phyloP scores from a whole-genome alignment of 2,329 filamentous ascomycete genomes.

The Magnaporthiopsis poae region DNA sequence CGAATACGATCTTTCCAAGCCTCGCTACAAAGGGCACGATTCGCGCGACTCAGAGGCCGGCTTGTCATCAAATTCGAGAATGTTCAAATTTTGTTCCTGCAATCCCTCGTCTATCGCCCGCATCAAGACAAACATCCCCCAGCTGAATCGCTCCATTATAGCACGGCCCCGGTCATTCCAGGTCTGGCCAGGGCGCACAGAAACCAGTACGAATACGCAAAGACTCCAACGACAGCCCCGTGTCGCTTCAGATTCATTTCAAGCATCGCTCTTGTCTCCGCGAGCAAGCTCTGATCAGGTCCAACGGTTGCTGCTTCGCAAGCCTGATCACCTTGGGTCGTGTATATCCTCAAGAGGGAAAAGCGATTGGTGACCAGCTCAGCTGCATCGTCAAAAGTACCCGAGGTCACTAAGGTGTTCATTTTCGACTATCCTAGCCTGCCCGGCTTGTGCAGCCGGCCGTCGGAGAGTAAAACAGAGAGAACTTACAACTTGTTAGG shows the following conservation, averaged over 20 bases:
- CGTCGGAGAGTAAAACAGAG: background rate
- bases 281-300: background rate
- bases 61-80: background rate
- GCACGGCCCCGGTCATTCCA: background rate
- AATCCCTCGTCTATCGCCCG: background rate
- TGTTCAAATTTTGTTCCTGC: background rate
- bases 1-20: background rate
- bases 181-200: background rate
- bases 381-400: background rate
- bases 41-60: background rate
- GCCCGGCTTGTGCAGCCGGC: background rate
- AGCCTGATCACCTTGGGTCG: background rate
- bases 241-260: background rate
- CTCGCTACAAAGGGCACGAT: background rate
- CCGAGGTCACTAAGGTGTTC: background rate
- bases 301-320: background rate
- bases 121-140: background rate
- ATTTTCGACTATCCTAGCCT: background rate
- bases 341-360: background rate
- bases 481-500: conserved; percentile 71
- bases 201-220: background rate
- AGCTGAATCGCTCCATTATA: background rate
- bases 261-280: background rate
- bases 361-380: background rate
- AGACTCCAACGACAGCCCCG: background rate